Base-by-base conservation (phyloP, 148 eudicot genomes). In the Limonium bicolor region DNA sequence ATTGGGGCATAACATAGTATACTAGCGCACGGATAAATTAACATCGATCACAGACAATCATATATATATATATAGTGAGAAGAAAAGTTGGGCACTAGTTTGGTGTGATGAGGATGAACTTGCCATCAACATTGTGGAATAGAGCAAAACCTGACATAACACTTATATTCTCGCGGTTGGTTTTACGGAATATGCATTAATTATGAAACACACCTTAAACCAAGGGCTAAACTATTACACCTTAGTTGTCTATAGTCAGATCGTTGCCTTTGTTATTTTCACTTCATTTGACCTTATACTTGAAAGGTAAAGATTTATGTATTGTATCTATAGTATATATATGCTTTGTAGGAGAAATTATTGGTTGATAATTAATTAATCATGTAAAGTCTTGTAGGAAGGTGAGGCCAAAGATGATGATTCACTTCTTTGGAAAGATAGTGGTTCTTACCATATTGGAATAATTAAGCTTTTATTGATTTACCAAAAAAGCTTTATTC, bases 351-450 rank as follows among this genome's bases (percentile, higher is more conserved):
- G 19, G 30, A 5, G 4, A 11, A n/a, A n/a, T n/a, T n/a, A n/a
- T n/a, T n/a, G n/a, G n/a, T n/a, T n/a, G n/a, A n/a, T n/a, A n/a
- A n/a, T n/a, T n/a, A 3, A 6, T 20, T 5, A 12, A 29, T 17
- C 20, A 20, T 15, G 20, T 20, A 42, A 18, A 26, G 45, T 16
- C 48, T 38, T 7, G 59, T 70, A 90, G 95, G 78, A 75, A 80
- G 27, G 59, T 59, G 23, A 68, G 97, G 70, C 97, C 94, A 26
- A 60, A 29, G 46, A 84, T 90, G 97, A 90, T 70, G 10, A 18
- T 59, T 27, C 36, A 76, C 10, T 51, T 75, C 50, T 60, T 77
- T 39, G 16, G 42, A 53, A 80, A 84, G 70, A 75, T 90, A 25
- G 6, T 69, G 33, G 36, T 76, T 44, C 79, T 90, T 9, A 78